Conservation (phyloP, 1,139 yeast species). For the Yamadazyma dendronema region DNA sequence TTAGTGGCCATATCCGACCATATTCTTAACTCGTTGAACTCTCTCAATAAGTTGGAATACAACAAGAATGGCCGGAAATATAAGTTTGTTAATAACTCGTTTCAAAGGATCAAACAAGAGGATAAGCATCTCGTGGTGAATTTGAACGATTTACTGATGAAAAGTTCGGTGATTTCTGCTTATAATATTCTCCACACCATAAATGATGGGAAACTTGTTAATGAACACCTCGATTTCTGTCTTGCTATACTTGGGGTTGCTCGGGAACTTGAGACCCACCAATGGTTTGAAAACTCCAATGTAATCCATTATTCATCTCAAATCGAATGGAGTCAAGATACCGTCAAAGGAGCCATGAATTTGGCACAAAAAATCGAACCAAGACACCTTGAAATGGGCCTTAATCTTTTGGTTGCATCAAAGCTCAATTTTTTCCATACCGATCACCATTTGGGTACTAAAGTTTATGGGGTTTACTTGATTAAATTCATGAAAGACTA, state of each 20-base stretch:
- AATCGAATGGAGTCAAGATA: constrained; percentile 10
- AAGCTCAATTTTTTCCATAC: constrained; percentile 56
- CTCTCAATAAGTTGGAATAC: constrained; percentile 41
- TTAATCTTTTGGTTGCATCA: constrained; percentile 44
- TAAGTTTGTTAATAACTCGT: constrained; percentile 47
- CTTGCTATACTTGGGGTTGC: constrained; percentile 52
- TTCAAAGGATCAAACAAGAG: constrained; percentile 50
- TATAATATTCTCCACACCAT: constrained; percentile 40
- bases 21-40: constrained; percentile 26
- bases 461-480: constrained; percentile 47
- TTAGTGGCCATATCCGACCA: constrained; percentile 26
- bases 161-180: constrained; percentile 42
- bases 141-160: constrained; percentile 32
- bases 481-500: constrained; percentile 37
- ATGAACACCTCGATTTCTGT: constrained; percentile 42
- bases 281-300: constrained; percentile 51
- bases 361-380: constrained; percentile 19
- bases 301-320: constrained; percentile 31
- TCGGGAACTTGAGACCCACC: constrained; percentile 44
- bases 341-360: constrained; percentile 12
- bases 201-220: constrained; percentile 34
- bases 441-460: constrained; percentile 55
- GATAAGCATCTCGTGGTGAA: constrained; percentile 50
- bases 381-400: constrained; percentile 42
- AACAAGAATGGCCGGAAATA: constrained; percentile 52